phyloP scores from a whole-genome alignment of 495 filamentous ascomycete genomes.

The Penicillium longicatenatum region DNA sequence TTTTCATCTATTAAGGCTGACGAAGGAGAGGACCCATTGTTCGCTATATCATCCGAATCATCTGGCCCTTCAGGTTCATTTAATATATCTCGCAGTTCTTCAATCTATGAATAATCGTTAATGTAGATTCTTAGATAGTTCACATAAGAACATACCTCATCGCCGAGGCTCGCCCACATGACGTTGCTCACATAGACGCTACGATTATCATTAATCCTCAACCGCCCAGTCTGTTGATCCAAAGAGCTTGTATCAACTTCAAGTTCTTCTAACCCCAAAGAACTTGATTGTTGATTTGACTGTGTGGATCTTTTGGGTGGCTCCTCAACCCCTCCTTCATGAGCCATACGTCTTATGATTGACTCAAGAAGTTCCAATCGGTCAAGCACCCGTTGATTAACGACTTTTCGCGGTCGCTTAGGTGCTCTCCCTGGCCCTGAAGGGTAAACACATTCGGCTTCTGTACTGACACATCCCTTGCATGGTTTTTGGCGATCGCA shows the following conservation, averaged over 20 bases:
- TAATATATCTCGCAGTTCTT: slow-evolving; percentile 61
- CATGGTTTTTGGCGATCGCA: slow-evolving; percentile 14
- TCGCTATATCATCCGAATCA: not conserved
- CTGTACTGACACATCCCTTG: slow-evolving; percentile 3
- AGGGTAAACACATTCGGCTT: slow-evolving; percentile 8
- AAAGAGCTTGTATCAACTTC: not conserved
- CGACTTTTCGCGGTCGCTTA: slow-evolving; percentile 4
- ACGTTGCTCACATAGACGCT: slow-evolving; percentile 75
- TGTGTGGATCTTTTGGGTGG: not conserved
- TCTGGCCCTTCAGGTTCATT: slow-evolving; percentile 37
- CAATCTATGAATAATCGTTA: slow-evolving; percentile 31
- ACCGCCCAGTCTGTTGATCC: slow-evolving; percentile 55
- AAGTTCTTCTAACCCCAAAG: not conserved
- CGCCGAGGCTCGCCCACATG: slow-evolving; percentile 74
- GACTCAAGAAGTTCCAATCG: slow-evolving; percentile 9
- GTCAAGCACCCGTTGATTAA: slow-evolving; percentile 4
- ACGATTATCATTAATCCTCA: slow-evolving; percentile 71
- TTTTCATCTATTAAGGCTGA: slow-evolving; percentile 16
- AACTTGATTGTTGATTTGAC: too few relatives aligned
- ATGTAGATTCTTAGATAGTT: slow-evolving; percentile 5
- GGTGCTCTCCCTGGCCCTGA: slow-evolving; percentile 13
- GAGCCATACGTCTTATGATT: not conserved
- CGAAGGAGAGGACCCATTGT: slow-evolving; percentile 11
- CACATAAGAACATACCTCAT: slow-evolving; percentile 57
- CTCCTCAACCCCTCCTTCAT: not conserved